Evolutionary conservation across 495 filamentous ascomycete genomes (phyloP), one percentile per base, ranked within the genome.

Genomic region (Astrothelium macrocarpum): DNA sequence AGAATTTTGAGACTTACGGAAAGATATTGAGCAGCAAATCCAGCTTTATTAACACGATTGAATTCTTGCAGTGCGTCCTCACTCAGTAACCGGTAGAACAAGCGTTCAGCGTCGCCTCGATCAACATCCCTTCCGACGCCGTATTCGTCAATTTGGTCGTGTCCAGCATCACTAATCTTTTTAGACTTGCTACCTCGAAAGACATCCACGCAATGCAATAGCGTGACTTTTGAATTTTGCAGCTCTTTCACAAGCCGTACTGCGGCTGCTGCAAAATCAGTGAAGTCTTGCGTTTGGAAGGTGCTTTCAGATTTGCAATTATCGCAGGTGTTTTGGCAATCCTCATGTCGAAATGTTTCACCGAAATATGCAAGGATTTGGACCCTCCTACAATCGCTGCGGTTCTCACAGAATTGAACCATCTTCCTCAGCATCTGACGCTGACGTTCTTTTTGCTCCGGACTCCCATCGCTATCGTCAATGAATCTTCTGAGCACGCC

Each of bases 321-420:
- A 70, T 97, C 94, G 75, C 94, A 99, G 10, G 79, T 80, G 34
- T 76, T 72, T 28, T 84, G 79, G 74, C 94, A 99, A 43, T 89
- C 77, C 12, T 86, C 81, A 45, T 78, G 78, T 10, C 81, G 77
- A 70, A 96, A 97, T 3, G 77, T 72, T 73, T 99, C 95, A 39
- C 87, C 90, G 75, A 99, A 99, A 72, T 99, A 97, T 2, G 81
- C 83, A 28, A 99, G 83, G 23, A 99, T 85, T 73, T 97, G 88
- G 1, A 89, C 88, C 46, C 95, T 81, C 42, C 94, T 83, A 70
- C 94, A 99, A 65, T 94, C 88, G 63, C 81, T 85, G 64, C 79
- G 80, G 73, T 96, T 96, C 69, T 96, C 90, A 75, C 91, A 97
- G 65, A 87, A 97, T 64, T 87, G 83, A 1, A 90, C 79, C 53